phyloP scores from a whole-genome alignment of 208 protist species.

The Trypanosoma cruzi region DNA sequence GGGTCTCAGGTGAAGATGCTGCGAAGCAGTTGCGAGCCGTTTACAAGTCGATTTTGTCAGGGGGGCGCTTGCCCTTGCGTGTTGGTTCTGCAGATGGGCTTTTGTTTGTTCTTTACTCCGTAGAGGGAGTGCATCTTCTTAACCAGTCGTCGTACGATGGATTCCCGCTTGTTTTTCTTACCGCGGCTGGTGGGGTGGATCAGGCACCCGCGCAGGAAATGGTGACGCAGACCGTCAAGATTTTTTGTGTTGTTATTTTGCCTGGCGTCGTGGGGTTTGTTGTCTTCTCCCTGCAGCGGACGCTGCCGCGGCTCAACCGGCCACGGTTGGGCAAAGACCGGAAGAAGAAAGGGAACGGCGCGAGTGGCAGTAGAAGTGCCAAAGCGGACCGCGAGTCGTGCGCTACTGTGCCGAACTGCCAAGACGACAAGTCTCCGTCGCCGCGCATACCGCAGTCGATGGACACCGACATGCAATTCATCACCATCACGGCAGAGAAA shows the following conservation, averaged over 20 bases:
- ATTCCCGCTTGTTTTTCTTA: conserved; percentile 11
- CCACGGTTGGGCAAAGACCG: conserved; percentile 26
- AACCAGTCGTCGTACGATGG: conserved; percentile 29
- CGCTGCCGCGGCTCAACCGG: conserved; percentile 44
- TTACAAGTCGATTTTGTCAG: conserved; percentile 6
- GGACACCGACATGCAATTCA: not conserved
- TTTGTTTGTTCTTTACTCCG: conserved; percentile 43
- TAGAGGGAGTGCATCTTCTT: conserved; percentile 44
- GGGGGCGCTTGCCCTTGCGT: conserved; percentile 4
- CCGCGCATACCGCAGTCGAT: conserved; percentile 43
- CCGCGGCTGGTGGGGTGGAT: not conserved
- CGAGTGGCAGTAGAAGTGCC: conserved; percentile 13
- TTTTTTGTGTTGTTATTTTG: conserved; percentile 47
- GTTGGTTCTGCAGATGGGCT: not conserved
- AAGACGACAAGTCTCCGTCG: conserved; percentile 51
- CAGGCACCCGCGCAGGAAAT: not conserved
- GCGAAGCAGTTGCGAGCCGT: conserved; percentile 11
- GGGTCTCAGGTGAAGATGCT: conserved; percentile 1
- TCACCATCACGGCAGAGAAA: conserved; percentile 30
- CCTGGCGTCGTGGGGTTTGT: conserved; percentile 64
- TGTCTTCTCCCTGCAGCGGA: conserved; percentile 73
- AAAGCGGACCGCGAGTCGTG: not conserved
- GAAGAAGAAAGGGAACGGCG: not conserved
- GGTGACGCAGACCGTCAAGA: conserved; percentile 1
- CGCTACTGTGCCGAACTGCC: conserved; percentile 12